Percentiles rank a stretch among this genome's conserved stretches.
phyloP scores from a whole-genome alignment of 495 filamentous ascomycete genomes.

The Glonium stellatum region DNA sequence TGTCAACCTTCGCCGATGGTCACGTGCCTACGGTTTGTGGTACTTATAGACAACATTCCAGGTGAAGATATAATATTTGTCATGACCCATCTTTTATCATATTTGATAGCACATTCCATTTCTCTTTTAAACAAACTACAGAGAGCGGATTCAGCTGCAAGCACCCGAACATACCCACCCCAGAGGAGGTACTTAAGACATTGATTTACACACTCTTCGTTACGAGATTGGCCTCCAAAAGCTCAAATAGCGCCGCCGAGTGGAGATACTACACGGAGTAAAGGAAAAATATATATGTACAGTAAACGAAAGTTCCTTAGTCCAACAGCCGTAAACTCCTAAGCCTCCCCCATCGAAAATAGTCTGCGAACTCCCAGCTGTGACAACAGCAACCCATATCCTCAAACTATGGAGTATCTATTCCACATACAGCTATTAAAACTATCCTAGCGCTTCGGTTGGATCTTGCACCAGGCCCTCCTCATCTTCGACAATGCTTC shows the following conservation, averaged over 20 bases:
- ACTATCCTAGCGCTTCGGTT: not conserved
- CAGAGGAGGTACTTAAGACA: not conserved
- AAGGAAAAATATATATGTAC: constrained; percentile 9
- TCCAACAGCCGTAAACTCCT: not conserved
- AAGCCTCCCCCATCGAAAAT: not conserved
- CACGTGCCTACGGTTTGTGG: constrained; percentile 8
- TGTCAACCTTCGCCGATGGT: constrained; percentile 16
- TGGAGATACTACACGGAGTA: constrained; percentile 18
- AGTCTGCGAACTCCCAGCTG: no score
- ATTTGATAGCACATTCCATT: no score
- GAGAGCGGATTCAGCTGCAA: no score
- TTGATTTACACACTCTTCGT: not conserved
- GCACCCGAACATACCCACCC: not conserved
- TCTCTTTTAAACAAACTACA: no score
- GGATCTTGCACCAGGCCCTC: constrained; percentile 25
- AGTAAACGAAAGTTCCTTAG: not conserved
- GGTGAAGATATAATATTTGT: no score
- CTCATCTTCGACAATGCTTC: constrained; percentile 12
- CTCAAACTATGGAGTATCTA: not conserved
- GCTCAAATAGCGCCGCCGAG: constrained; percentile 8
- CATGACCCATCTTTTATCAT: no score
- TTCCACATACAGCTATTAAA: not conserved
- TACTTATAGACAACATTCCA: no score
- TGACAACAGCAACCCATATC: no score
- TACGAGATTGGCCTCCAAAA: not conserved